phyloP scores from a whole-genome alignment of 305 asterid genomes.

The Ajuga reptans region DNA sequence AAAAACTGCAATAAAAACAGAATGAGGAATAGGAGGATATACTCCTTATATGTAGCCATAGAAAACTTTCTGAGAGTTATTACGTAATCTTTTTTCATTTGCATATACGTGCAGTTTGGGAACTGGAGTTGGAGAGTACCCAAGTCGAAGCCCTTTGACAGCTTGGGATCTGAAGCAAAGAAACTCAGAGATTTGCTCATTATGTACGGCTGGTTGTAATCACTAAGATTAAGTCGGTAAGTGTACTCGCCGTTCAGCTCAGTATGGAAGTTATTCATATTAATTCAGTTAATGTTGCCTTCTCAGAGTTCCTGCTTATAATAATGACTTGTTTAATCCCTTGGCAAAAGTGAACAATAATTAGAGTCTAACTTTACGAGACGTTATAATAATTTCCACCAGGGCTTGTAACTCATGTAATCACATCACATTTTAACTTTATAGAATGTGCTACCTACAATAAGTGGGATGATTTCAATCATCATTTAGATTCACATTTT shows the following conservation, averaged over 20 bases:
- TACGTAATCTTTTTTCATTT: neutral
- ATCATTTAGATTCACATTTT: neutral
- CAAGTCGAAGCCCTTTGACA: constrained; percentile 46
- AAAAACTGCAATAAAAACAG: neutral
- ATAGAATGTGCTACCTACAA: neutral
- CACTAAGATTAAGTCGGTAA: neutral
- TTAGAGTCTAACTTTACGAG: neutral
- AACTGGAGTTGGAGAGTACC: constrained; percentile 98
- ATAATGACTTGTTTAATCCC: neutral
- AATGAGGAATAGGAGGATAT: neutral
- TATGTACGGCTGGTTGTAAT: constrained; percentile 56
- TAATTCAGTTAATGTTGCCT: neutral
- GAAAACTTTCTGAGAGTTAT: neutral
- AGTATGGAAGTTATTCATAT: neutral
- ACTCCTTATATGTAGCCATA: neutral
- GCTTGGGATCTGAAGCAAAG: constrained; percentile 60
- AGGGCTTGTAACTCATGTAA: neutral
- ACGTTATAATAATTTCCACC: neutral
- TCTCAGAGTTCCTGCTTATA: neutral
- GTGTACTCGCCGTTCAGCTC: constrained; percentile 8
- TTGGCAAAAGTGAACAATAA: neutral
- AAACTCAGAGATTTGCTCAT: constrained; percentile 53
- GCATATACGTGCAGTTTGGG: constrained; percentile 51
- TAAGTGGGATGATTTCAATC: neutral
- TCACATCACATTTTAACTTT: neutral